A percentile compares a stretch with the other conserved stretches of the same genome.
These are phyloP conservation scores for Alternaria sp. DNA, from an alignment of 2,329 filamentous ascomycete genomes.

Conservation along the genomic window DNA sequence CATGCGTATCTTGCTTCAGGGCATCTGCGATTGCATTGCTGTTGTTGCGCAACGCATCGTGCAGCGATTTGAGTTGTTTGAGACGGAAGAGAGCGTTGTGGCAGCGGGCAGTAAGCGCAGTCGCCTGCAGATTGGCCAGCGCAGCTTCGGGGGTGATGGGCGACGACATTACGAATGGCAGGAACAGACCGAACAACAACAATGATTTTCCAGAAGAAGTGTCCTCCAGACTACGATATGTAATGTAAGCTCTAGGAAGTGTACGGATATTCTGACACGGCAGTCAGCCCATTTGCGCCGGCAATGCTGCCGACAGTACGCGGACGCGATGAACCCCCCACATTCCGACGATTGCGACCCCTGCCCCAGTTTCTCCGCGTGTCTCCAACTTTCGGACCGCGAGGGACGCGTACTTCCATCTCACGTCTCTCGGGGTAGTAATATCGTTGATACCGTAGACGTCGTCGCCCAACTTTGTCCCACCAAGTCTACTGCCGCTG, in stretches of 20 bases:
- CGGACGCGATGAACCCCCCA: constrained; percentile 12
- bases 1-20: constrained; percentile 49
- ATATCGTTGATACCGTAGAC: not conserved
- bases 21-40: constrained; percentile 48
- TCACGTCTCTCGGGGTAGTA: not conserved
- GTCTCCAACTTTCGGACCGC: constrained; percentile 3
- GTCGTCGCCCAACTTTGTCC: not conserved
- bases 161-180: constrained; percentile 15
- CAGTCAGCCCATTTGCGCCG: not conserved
- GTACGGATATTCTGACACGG: not conserved
- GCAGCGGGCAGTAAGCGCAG: constrained; percentile 54
- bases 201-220: not conserved
- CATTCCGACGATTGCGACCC: constrained; percentile 19
- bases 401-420: not conserved
- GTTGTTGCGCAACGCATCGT: constrained; percentile 48
- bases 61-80: constrained; percentile 54
- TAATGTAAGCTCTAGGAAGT: constrained; percentile 6
- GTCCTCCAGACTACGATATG: not conserved
- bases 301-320: not conserved
- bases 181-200: not conserved
- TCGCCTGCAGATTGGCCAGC: constrained; percentile 45
- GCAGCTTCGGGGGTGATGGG: constrained; percentile 27
- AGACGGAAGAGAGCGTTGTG: constrained; percentile 56
- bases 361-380: constrained; percentile 9
- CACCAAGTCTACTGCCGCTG: not conserved